Percentiles rank a stretch among this genome's conserved stretches.
Evolutionary conservation across 805 yeast genomes (phyloP).

Genomic region (Teunomyces cretensis): DNA sequence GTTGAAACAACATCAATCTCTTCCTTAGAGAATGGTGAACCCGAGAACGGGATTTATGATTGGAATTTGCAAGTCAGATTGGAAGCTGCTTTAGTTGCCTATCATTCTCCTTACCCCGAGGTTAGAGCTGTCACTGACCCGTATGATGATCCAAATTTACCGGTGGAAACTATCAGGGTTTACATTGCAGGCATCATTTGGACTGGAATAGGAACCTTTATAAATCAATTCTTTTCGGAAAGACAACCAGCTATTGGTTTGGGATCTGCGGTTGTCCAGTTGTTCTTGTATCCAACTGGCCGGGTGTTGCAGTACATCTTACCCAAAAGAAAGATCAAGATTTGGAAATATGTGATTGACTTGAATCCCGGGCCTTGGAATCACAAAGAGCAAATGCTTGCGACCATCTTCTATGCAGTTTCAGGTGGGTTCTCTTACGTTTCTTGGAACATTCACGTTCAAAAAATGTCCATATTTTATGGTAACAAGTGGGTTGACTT

Average conservation of each 20-base stretch:
- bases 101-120: slow-evolving; percentile 43
- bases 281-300: slow-evolving; percentile 48
- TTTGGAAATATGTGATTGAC: slow-evolving; percentile 10
- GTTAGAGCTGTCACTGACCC: slow-evolving; percentile 18
- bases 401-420: slow-evolving; percentile 45
- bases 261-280: slow-evolving; percentile 44
- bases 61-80: slow-evolving; percentile 35
- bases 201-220: slow-evolving; percentile 51
- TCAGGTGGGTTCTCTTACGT: slow-evolving; percentile 26
- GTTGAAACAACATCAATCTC: no score
- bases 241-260: slow-evolving; percentile 51
- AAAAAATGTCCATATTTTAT: slow-evolving; percentile 25
- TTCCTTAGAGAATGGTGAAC: no score
- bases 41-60: slow-evolving; percentile 13
- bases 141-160: slow-evolving; percentile 31
- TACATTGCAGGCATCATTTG: slow-evolving; percentile 53
- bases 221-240: slow-evolving; percentile 27
- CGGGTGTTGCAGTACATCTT: slow-evolving; percentile 25
- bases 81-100: slow-evolving; percentile 39
- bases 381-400: slow-evolving; percentile 38
- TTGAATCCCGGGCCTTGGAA: slow-evolving; percentile 62
- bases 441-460: slow-evolving; percentile 17
- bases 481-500: slow-evolving; percentile 20
- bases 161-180: slow-evolving; percentile 44
- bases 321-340: slow-evolving; percentile 29